Percentiles rank a stretch among this genome's conserved stretches.
Conservation (phyloP, 768 basidiomycete species). For the Kwoniella dendrophila region DNA sequence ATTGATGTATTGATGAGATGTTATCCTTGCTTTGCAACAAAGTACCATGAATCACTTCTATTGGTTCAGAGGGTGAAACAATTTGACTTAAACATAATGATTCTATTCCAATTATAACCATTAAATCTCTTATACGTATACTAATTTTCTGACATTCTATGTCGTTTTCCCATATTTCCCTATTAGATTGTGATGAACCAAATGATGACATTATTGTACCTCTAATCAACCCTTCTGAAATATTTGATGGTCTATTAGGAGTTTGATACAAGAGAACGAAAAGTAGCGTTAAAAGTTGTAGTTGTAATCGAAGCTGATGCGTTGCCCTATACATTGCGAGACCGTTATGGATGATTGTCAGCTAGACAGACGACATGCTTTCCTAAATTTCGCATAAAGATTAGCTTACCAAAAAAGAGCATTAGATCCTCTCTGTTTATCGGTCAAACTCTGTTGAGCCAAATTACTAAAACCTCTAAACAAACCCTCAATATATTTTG, state of each 20-base stretch:
- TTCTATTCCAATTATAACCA: constrained; percentile 42
- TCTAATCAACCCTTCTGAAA: constrained; percentile 43
- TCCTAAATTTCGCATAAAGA: not conserved
- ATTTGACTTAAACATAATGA: constrained; percentile 31
- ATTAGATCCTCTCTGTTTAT: constrained; percentile 21
- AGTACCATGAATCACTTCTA: constrained; percentile 16
- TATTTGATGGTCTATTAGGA: constrained; percentile 53
- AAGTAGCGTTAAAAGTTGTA: constrained; percentile 77
- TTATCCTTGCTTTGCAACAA: constrained; percentile 56
- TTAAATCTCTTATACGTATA: constrained; percentile 34
- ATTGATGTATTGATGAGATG: constrained; percentile 59
- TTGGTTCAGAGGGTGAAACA: constrained; percentile 30
- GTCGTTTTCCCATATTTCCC: constrained; percentile 43
- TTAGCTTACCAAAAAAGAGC: constrained; percentile 40
- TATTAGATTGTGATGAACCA: constrained; percentile 43
- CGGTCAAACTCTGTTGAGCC: constrained; percentile 55
- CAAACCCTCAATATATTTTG: constrained; percentile 65
- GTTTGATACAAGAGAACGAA: constrained; percentile 86
- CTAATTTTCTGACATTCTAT: constrained; percentile 51
- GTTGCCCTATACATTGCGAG: constrained; percentile 55
- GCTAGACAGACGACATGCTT: too few species aligned
- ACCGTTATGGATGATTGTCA: constrained; percentile 59
- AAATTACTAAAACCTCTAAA: constrained; percentile 64
- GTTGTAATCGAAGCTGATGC: constrained; percentile 64
- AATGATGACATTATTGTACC: constrained; percentile 42